Conservation (phyloP, 192 early-diverging fungal species). For the Gaertneriomyces semiglobifer region DNA sequence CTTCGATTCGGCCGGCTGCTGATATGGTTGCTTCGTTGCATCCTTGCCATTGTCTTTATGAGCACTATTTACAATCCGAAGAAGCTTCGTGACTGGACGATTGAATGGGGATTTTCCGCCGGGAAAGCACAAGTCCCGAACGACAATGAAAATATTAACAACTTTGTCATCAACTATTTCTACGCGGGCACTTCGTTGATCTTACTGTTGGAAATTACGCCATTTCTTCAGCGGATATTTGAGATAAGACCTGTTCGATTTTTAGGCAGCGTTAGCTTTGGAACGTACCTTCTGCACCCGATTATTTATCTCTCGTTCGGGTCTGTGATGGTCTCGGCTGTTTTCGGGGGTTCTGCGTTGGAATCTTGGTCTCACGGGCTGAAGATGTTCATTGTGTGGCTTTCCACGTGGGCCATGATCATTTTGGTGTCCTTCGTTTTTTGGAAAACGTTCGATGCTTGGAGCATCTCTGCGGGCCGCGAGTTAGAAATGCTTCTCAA, state of each 20-base stretch:
- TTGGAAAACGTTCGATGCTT: slow-evolving; percentile 12
- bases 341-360: background rate
- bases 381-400: background rate
- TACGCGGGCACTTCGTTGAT: slow-evolving; percentile 1
- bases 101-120: too few relatives aligned
- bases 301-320: slow-evolving; percentile 6
- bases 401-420: background rate
- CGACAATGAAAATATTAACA: too few relatives aligned
- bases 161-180: slow-evolving; percentile 6
- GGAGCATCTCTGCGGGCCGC: slow-evolving; percentile 4
- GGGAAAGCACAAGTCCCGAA: too few relatives aligned
- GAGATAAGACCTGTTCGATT: background rate
- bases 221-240: slow-evolving; percentile 11
- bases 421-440: background rate
- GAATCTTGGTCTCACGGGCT: background rate
- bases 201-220: slow-evolving; percentile 16
- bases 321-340: background rate
- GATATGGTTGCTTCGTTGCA: background rate
- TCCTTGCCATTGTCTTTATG: background rate
- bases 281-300: slow-evolving; percentile 14
- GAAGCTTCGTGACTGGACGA: too few relatives aligned
- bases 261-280: slow-evolving; percentile 19
- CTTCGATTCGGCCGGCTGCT: background rate
- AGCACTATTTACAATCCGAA: too few relatives aligned
- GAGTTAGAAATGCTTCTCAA: background rate